Evolutionary conservation across 1,139 yeast genomes (phyloP).

Genomic region (Meyerozyma sp.): DNA sequence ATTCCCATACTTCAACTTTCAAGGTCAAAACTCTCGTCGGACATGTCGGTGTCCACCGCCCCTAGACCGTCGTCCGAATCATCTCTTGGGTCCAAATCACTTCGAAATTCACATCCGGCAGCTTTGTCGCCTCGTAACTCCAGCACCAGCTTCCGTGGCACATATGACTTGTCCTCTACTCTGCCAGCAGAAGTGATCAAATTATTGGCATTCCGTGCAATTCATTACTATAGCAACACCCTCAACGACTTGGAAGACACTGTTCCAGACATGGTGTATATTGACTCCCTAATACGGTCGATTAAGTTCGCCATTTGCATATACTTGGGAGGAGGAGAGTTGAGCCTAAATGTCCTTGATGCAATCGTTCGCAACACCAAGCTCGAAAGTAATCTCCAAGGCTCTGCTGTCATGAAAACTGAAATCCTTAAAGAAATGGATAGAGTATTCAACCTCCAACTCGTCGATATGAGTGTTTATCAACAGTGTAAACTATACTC

Average conservation of each 20-base stretch:
- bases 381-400: slow-evolving; percentile 13
- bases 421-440: slow-evolving; percentile 52
- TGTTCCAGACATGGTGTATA: slow-evolving; percentile 78
- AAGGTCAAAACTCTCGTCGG: slow-evolving; percentile 2
- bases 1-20: slow-evolving; percentile 6
- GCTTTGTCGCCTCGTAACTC: slow-evolving; percentile 4
- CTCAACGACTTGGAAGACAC: slow-evolving; percentile 61
- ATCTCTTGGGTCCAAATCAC: background rate
- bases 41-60: background rate
- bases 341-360: slow-evolving; percentile 37
- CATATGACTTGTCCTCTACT: slow-evolving; percentile 22
- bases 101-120: background rate
- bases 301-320: slow-evolving; percentile 56
- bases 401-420: slow-evolving; percentile 20
- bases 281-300: slow-evolving; percentile 64
- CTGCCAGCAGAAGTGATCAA: slow-evolving; percentile 48
- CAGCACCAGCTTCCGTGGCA: slow-evolving; percentile 5
- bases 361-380: slow-evolving; percentile 24
- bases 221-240: slow-evolving; percentile 57
- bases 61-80: slow-evolving; percentile 7
- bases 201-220: slow-evolving; percentile 36
- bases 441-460: slow-evolving; percentile 34
- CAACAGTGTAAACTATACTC: slow-evolving; percentile 61
- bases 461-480: slow-evolving; percentile 38
- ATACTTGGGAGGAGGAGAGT: slow-evolving; percentile 43